These are phyloP conservation scores for Komagataella phaffii DNA, from an alignment of 805 yeast genomes.

Conservation along the genomic window DNA sequence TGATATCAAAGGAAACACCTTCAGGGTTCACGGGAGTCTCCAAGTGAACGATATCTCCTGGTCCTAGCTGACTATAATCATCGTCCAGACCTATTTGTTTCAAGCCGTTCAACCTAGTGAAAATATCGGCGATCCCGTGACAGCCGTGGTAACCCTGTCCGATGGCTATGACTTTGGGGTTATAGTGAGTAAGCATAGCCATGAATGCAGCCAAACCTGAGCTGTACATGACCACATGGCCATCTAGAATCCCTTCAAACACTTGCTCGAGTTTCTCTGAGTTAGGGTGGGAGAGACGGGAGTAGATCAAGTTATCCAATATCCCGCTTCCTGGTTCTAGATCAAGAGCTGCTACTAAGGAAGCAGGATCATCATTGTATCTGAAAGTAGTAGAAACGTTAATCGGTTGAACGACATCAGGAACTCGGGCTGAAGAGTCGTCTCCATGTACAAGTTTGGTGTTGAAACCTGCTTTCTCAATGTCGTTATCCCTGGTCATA, in stretches of 20 bases:
- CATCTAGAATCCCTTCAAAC: slow-evolving; percentile 27
- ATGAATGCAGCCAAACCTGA: slow-evolving; percentile 39
- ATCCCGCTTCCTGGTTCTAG: slow-evolving; percentile 6
- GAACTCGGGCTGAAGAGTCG: slow-evolving; percentile 8
- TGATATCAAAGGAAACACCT: slow-evolving; percentile 28
- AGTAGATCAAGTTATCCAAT: slow-evolving; percentile 20
- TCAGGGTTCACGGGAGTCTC: slow-evolving; percentile 46
- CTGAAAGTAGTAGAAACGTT: slow-evolving; percentile 2
- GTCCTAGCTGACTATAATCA: slow-evolving; percentile 18
- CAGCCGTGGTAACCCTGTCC: slow-evolving; percentile 39
- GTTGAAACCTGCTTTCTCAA: slow-evolving; percentile 17
- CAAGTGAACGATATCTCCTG: slow-evolving; percentile 31
- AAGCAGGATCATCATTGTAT: neutral
- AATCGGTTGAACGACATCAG: neutral
- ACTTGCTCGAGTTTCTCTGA: slow-evolving; percentile 31
- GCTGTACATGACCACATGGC: slow-evolving; percentile 31
- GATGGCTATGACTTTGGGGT: slow-evolving; percentile 29
- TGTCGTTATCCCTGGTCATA: neutral
- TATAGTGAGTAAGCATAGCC: slow-evolving; percentile 32
- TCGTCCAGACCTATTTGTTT: slow-evolving; percentile 18
- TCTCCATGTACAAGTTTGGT: slow-evolving; percentile 22
- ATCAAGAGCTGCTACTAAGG: neutral
- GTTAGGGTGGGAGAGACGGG: slow-evolving; percentile 32
- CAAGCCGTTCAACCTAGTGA: slow-evolving; percentile 26
- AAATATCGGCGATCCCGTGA: slow-evolving; percentile 29